Percentiles rank a stretch among this genome's conserved stretches.
Conservation (phyloP, 2,329 filamentous ascomycete genomes). For the Aspergillus novoparasiticus region DNA sequence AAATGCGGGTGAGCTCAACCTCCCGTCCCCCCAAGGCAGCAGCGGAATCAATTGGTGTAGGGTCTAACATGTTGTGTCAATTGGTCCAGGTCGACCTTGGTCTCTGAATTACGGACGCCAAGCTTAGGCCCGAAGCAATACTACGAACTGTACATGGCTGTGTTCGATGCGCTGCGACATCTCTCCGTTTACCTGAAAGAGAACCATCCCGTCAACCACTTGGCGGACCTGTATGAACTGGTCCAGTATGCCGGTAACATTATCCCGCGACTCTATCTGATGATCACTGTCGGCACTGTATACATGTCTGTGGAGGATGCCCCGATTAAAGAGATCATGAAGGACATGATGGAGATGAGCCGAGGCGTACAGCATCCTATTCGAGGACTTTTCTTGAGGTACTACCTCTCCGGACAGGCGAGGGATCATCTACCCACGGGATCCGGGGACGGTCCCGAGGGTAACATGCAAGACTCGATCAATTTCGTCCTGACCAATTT, state of each 20-base stretch:
- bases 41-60: constrained; percentile 15
- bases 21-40: constrained; percentile 28
- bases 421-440: constrained; percentile 83
- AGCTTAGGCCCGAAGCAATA: constrained; percentile 99
- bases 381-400: constrained; percentile 89
- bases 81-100: constrained; percentile 78
- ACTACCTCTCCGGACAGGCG: constrained; percentile 94
- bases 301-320: constrained; percentile 99
- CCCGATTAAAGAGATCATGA: constrained; percentile 99
- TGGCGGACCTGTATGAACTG: constrained; percentile 95
- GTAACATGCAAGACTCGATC: constrained; percentile 95
- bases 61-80: constrained; percentile 15
- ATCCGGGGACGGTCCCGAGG: constrained; percentile 85
- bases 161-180: constrained; percentile 96
- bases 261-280: constrained; percentile 91
- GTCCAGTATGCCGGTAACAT: constrained; percentile 99
- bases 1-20: constrained; percentile 85
- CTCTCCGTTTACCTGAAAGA: constrained; percentile 95
- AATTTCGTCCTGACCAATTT: constrained; percentile 98
- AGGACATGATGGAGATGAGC: constrained; percentile 99
- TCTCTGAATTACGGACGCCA: constrained; percentile 96
- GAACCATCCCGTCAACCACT: constrained; percentile 95
- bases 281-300: constrained; percentile 98
- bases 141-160: constrained; percentile 99
- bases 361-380: constrained; percentile 96